Conservation (phyloP, 768 basidiomycete species). For the Calocybe gangraenosa region DNA sequence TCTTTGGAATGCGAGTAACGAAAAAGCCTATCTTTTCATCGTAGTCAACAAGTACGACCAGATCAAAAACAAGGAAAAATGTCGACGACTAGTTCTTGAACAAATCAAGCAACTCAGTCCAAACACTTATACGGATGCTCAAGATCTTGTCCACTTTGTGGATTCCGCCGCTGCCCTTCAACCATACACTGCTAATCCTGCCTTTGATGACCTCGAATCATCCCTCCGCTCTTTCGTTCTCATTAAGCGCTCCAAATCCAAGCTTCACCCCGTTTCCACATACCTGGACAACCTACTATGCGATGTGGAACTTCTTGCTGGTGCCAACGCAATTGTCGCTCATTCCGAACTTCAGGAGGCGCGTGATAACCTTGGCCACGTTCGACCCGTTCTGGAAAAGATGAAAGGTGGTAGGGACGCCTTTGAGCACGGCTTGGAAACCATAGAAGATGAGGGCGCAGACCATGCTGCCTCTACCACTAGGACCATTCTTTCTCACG, state of each 20-base stretch:
- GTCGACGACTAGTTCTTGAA: conserved; percentile 81
- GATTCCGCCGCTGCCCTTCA: conserved; percentile 79
- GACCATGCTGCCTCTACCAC: conserved; percentile 49
- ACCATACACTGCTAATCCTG: conserved; percentile 56
- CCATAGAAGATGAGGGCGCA: conserved; percentile 72
- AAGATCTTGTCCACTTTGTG: conserved; percentile 97
- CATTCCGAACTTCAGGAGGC: conserved; percentile 72
- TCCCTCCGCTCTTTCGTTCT: conserved; percentile 92
- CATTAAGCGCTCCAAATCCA: conserved; percentile 93
- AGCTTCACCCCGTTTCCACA: conserved; percentile 89
- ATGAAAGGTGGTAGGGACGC: conserved; percentile 72
- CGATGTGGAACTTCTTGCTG: conserved; percentile 84
- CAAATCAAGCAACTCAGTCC: conserved; percentile 93
- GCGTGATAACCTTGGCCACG: conserved; percentile 57
- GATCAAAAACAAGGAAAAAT: conserved; percentile 93
- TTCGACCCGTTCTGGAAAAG: conserved; percentile 83
- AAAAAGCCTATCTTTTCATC: conserved; percentile 97
- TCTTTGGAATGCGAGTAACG: conserved; percentile 86
- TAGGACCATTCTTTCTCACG: conserved; percentile 54
- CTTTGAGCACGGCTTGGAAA: conserved; percentile 76
- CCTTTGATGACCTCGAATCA: conserved; percentile 87
- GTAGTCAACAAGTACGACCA: conserved; percentile 98
- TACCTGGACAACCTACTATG: conserved; percentile 88
- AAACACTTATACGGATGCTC: conserved; percentile 84
- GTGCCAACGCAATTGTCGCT: conserved; percentile 86